Evolutionary conservation across 768 basidiomycete species (phyloP).

Genomic region (Obba rivulosa): DNA sequence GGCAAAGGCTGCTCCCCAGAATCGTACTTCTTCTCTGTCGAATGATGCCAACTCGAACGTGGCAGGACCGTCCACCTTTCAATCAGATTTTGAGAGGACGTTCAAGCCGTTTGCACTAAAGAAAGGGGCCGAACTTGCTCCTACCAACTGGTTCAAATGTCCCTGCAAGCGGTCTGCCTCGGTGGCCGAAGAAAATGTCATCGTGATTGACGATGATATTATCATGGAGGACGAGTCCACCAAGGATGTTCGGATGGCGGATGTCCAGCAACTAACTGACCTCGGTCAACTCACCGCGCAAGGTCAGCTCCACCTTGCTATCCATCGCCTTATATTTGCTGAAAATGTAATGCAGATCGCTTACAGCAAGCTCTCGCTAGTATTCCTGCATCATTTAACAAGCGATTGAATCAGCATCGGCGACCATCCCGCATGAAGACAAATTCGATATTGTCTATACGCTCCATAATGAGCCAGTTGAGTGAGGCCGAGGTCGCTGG

Average conservation of each 20-base stretch:
- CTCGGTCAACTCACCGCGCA: constrained; percentile 28
- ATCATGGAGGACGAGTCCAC: not conserved
- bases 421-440: constrained; percentile 24
- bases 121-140: constrained; percentile 69
- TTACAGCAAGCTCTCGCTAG: constrained; percentile 13
- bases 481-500: constrained; percentile 75
- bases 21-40: constrained; percentile 19
- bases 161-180: constrained; percentile 20
- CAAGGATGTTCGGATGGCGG: constrained; percentile 21
- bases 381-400: constrained; percentile 12
- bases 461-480: constrained; percentile 53
- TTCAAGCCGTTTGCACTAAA: constrained; percentile 81
- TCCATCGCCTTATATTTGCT: not conserved
- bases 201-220: constrained; percentile 50
- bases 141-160: constrained; percentile 61
- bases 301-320: constrained; percentile 29
- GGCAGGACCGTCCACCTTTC: constrained; percentile 30
- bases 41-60: constrained; percentile 17
- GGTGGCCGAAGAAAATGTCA: constrained; percentile 38
- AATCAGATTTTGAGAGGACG: constrained; percentile 63
- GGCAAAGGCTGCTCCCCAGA: constrained; percentile 32
- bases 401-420: constrained; percentile 26
- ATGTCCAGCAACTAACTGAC: constrained; percentile 8
- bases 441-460: constrained; percentile 32
- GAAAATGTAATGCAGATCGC: constrained; percentile 11